phyloP scores from a whole-genome alignment of 164 flowering plant genomes.

The Malania oleifera region DNA sequence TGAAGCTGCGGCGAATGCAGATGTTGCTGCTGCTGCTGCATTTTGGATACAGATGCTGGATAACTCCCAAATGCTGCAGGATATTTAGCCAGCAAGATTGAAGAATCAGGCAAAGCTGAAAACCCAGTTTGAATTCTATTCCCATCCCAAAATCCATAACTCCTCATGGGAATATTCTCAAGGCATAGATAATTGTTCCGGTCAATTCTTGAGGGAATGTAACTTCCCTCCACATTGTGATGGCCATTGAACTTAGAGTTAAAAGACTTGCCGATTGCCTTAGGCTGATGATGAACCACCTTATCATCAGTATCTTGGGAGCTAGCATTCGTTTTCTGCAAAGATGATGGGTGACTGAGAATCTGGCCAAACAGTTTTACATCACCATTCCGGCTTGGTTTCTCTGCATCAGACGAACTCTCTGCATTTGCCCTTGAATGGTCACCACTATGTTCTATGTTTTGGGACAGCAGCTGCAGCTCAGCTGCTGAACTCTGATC shows the following conservation, averaged over 20 bases:
- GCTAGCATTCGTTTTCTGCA: slow-evolving; percentile 25
- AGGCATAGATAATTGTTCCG: slow-evolving; percentile 23
- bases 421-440: slow-evolving; percentile 22
- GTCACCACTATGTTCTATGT: slow-evolving; percentile 20
- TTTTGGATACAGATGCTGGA: slow-evolving; percentile 32
- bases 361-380: slow-evolving; percentile 83
- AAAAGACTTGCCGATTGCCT: slow-evolving; percentile 23
- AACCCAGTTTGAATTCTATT: slow-evolving; percentile 51
- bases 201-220: slow-evolving; percentile 29
- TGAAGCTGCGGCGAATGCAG: no score
- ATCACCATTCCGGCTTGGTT: slow-evolving; percentile 50
- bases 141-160: slow-evolving; percentile 77
- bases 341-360: slow-evolving; percentile 42
- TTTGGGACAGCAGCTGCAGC: slow-evolving; percentile 23
- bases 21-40: slow-evolving; percentile 49
- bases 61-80: slow-evolving; percentile 49
- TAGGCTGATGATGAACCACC: slow-evolving; percentile 11
- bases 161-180: slow-evolving; percentile 51
- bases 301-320: slow-evolving; percentile 23
- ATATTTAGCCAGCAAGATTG: slow-evolving; percentile 52
- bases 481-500: slow-evolving; percentile 25
- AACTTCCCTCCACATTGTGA: slow-evolving; percentile 23
- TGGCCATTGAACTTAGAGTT: slow-evolving; percentile 25
- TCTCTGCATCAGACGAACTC: slow-evolving; percentile 42
- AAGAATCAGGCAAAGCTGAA: slow-evolving; percentile 57